Evolutionary conservation across 306 rosid species (phyloP).

Genomic region (Ceratonia siliqua): DNA sequence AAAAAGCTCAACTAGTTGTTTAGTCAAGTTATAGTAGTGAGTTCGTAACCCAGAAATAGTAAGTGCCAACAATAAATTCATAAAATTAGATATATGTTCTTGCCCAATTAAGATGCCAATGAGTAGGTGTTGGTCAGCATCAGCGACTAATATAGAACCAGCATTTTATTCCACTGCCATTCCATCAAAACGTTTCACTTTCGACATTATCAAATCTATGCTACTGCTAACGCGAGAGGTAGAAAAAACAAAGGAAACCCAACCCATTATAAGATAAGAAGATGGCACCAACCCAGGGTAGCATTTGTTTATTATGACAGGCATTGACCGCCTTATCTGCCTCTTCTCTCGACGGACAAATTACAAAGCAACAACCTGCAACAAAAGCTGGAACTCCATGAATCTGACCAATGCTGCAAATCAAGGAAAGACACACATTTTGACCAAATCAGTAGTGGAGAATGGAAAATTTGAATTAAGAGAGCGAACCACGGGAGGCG

Average conservation of each 20-base stretch:
- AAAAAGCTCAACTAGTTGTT: neutral
- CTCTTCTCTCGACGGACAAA: constrained; percentile 87
- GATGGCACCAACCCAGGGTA: constrained; percentile 72
- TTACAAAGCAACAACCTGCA: constrained; percentile 88
- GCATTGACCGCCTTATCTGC: constrained; percentile 96
- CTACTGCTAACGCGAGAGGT: neutral
- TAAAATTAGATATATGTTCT: constrained; percentile 29
- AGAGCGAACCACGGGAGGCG: constrained; percentile 72
- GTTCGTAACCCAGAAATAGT: constrained; percentile 34
- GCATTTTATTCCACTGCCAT: constrained; percentile 4
- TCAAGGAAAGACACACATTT: neutral
- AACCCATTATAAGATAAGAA: constrained; percentile 17
- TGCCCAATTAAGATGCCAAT: constrained; percentile 31
- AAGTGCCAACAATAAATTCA: neutral
- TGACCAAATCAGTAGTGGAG: neutral
- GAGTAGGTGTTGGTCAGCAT: constrained; percentile 29
- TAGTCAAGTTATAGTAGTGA: neutral
- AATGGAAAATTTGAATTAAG: constrained; percentile 25
- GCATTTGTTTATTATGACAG: constrained; percentile 81
- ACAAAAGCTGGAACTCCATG: neutral
- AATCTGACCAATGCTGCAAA: constrained; percentile 29
- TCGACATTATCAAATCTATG: neutral
- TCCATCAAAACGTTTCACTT: constrained; percentile 29
- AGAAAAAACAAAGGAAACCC: neutral
- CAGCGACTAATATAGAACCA: constrained; percentile 9